These are phyloP conservation scores for Solanum piurae DNA, from an alignment of 257 asterid genomes.

Conservation along the genomic window DNA sequence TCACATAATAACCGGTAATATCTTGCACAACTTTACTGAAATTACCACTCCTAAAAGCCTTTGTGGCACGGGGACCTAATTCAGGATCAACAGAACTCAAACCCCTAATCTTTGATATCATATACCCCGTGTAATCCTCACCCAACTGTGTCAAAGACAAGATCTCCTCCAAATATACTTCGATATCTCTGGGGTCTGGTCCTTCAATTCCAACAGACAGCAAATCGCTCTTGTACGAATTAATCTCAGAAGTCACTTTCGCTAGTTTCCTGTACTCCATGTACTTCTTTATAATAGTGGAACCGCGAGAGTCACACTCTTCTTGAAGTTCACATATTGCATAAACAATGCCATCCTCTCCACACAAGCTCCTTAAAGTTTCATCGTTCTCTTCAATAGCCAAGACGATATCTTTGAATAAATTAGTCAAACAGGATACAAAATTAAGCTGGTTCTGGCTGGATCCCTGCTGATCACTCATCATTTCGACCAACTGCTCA, in stretches of 20 bases:
- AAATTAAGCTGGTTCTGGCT: conserved; percentile 38
- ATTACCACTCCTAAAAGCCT: conserved; percentile 88
- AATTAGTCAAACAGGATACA: conserved; percentile 65
- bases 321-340: conserved; percentile 92
- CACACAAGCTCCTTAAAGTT: conserved; percentile 66
- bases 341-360: conserved; percentile 89
- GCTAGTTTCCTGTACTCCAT: conserved; percentile 70
- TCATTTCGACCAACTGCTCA: conserved; percentile 56
- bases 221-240: conserved; percentile 71
- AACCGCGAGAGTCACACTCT: conserved; percentile 88
- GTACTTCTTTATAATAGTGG: conserved; percentile 60
- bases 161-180: conserved; percentile 83
- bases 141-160: conserved; percentile 72
- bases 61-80: conserved; percentile 75
- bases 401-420: conserved; percentile 81
- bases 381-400: conserved; percentile 83
- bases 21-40: conserved; percentile 82
- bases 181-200: conserved; percentile 89
- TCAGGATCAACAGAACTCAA: conserved; percentile 81
- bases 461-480: conserved; percentile 22
- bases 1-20: conserved; percentile 77
- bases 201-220: conserved; percentile 62
- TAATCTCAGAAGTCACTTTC: conserved; percentile 68
- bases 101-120: conserved; percentile 75
- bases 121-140: conserved; percentile 85